Evolutionary conservation across 805 yeast genomes (phyloP), one percentile per base, ranked within the genome.

Genomic region (Groenewaldozyma salmanticensis): DNA sequence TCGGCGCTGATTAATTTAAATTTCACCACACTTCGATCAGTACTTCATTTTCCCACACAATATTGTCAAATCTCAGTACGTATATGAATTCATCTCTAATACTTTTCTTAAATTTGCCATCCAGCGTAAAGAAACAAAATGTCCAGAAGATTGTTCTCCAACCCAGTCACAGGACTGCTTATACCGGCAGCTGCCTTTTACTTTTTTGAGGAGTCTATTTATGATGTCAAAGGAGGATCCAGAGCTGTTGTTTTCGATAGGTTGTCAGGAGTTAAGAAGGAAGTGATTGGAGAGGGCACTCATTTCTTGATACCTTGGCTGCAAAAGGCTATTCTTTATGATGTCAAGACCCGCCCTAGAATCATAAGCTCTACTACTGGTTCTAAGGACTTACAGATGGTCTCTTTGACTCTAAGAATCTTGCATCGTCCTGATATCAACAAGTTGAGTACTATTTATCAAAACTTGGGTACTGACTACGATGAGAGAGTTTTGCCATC

Each of bases 181-280:
- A 32, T 59, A 18, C 63, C 63, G 31, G 51, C 50, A 11, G 37
- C 39, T n/a, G 78, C 81, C 9, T 43, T 59, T 20, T 59, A 52
- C 44, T 46, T 55, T 7, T 81, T 80, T 5, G 90, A 86, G 58
- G 76, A 81, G 53, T 79, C 96, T 21, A 68, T 92, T 65, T 92
- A 86, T 60, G 97, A 92, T 58, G 98, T 92, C 31, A 79, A 81
- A 58, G 98, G 98, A 45, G 98, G 98, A 42, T 75, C 84, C 44
- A 73, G 98, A 60, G 98, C 96, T 19, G 95, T 92, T 40, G 82
- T 92, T 48, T 92, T 92, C 58, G 97, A 92, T 67, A 73, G 98
- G 54, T 64, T 92, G 44, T 66, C 72, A 34, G 98, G 98, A 67
- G 94, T 92, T 40, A 81, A 84, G 61, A 78, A 77, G 54, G 66